A percentile compares a stretch with the other conserved stretches of the same genome.
These are phyloP conservation scores for Fomitopsis palustris DNA, from an alignment of 1,284 basidiomycete species.

Conservation along the genomic window DNA sequence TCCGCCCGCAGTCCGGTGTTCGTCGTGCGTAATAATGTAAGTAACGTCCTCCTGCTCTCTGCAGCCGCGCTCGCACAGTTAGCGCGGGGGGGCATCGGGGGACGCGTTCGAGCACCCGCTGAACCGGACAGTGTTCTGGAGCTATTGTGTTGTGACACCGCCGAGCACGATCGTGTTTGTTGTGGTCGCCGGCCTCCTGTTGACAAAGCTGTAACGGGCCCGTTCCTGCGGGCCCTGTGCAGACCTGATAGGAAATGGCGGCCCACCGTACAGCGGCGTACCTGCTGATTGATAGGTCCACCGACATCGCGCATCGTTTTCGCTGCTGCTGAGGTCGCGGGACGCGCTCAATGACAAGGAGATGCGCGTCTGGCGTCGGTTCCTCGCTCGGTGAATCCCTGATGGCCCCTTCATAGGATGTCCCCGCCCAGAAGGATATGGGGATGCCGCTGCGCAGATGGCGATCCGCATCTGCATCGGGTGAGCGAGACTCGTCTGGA, in stretches of 20 bases:
- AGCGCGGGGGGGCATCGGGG: conserved; percentile 81
- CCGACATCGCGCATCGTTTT: too few relatives aligned
- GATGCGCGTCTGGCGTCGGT: background rate
- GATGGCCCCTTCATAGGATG: background rate
- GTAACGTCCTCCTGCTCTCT: conserved; percentile 68
- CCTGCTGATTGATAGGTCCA: background rate
- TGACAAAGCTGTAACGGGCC: conserved; percentile 43
- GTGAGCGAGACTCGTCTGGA: background rate
- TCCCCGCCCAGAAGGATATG: background rate
- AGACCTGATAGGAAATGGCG: background rate
- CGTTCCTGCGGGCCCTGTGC: background rate
- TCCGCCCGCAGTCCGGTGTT: conserved; percentile 65
- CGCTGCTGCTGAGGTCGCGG: too few relatives aligned
- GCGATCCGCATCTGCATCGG: background rate
- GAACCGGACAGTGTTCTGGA: conserved; percentile 78
- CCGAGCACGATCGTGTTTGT: conserved; percentile 75
- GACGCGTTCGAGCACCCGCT: conserved; percentile 90
- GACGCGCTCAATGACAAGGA: too few relatives aligned
- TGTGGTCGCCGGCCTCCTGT: conserved; percentile 57
- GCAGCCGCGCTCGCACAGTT: conserved; percentile 84
- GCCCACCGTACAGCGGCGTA: background rate
- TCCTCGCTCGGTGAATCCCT: background rate
- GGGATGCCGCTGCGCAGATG: too few relatives aligned
- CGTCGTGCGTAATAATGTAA: conserved; percentile 64
- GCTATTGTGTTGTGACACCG: conserved; percentile 79